Evolutionary conservation across 2,329 filamentous ascomycete genomes (phyloP), one percentile per base, ranked within the genome.

Genomic region (Alternaria rosae): DNA sequence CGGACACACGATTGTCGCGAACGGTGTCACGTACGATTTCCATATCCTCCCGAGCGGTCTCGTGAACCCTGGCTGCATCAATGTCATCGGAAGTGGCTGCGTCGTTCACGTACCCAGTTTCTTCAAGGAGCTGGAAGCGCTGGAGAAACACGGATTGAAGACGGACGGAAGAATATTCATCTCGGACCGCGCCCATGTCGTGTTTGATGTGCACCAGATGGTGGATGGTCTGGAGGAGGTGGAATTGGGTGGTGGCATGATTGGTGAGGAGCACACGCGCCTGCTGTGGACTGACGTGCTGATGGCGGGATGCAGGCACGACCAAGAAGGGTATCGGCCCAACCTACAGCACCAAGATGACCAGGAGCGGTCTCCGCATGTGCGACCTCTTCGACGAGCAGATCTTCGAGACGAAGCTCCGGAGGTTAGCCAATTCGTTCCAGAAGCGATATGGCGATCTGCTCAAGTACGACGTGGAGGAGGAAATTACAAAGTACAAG

Each of bases 161-260:
- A 87, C 84, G 20, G 82, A 83, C 58, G 83, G 86, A 54, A 83
- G 88, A 60, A 87, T 92, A 69, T 86, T 87, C 73, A 86, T 92
- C 73, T 87, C 84, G 63, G 88, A 90, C 75, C 82, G 89, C 52
- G 85, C 85, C 66, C 87, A 91, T 73, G 82, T 91, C 61, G 84
- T 89, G 73, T 85, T 91, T 62, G 86, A 90, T 72, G 79, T 92
- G 35, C 89, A 91, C 77, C 84, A 86, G 60, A 82, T 87, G 63
- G 89, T 91, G 13, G 91, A 92, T 70, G 90, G 90, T 5, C 83
- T 92, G 7, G 88, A 91, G 75, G 88, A 88, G 75, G 81, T 83
- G 13, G 83, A 84, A 70, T 77, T 85, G 15, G 83, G 82, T 64
- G 81, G 84, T 47, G 80, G 84, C 67, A 78, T 76, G 60, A 79